A percentile compares a stretch with the other conserved stretches of the same genome.
Conservation (phyloP, 441 rosid species). For the Lepidium campestre region DNA sequence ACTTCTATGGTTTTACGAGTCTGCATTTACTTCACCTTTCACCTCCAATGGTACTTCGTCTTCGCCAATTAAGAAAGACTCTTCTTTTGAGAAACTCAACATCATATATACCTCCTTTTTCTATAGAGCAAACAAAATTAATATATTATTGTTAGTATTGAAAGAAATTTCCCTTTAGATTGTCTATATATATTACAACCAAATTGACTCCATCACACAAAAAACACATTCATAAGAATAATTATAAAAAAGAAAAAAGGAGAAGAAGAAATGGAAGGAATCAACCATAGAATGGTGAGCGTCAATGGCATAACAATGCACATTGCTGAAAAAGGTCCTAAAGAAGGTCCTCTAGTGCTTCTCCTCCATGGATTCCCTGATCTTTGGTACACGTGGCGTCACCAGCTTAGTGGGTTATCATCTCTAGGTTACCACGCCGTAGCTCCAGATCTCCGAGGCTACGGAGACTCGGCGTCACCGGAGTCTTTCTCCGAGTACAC, state of each 20-base stretch:
- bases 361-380: slow-evolving; percentile 84
- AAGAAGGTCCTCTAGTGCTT: slow-evolving; percentile 42
- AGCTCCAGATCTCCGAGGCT: slow-evolving; percentile 84
- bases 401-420: slow-evolving; percentile 55
- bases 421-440: slow-evolving; percentile 54
- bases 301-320: slow-evolving; percentile 73
- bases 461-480: slow-evolving; percentile 64
- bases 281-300: slow-evolving; percentile 40
- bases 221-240: background rate
- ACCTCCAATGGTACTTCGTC: background rate
- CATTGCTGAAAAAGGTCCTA: slow-evolving; percentile 65
- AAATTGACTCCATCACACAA: background rate
- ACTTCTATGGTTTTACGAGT: background rate
- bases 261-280: slow-evolving; percentile 38
- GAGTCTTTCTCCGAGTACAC: slow-evolving; percentile 41
- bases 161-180: background rate
- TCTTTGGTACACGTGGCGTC: slow-evolving; percentile 86
- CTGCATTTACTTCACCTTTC: slow-evolving; percentile 6
- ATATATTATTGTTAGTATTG: background rate
- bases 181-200: slow-evolving; percentile 1
- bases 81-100: slow-evolving; percentile 12
- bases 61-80: slow-evolving; percentile 4
- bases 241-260: background rate
- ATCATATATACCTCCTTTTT: background rate
- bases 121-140: background rate